These are phyloP conservation scores for Colletotrichum lentis DNA, from an alignment of 2,329 filamentous ascomycete genomes.

Conservation along the genomic window DNA sequence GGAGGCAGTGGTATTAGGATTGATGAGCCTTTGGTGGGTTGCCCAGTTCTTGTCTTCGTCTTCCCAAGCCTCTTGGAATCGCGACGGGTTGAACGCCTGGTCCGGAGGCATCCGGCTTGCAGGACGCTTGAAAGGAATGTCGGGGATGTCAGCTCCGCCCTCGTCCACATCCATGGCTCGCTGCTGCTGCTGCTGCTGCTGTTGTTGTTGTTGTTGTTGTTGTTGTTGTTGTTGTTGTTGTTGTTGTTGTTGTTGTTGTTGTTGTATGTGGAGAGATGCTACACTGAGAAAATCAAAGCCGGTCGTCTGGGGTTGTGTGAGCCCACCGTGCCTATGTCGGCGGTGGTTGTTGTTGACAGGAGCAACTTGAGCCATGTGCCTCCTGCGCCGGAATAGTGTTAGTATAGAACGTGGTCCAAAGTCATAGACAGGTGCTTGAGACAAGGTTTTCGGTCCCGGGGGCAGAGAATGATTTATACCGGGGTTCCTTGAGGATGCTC, in stretches of 20 bases:
- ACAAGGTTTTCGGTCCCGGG: conserved; percentile 11
- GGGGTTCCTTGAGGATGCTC: not conserved
- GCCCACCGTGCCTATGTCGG: conserved; percentile 28
- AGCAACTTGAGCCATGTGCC: conserved; percentile 30
- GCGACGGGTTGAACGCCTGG: conserved; percentile 18
- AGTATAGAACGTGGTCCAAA: conserved; percentile 17
- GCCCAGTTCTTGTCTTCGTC: conserved; percentile 33
- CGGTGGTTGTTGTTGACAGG: conserved; percentile 6
- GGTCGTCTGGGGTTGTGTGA: conserved; percentile 12
- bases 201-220: conserved; percentile 1
- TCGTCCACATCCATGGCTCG: conserved; percentile 26
- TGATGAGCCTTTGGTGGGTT: conserved; percentile 25
- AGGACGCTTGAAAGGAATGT: conserved; percentile 40
- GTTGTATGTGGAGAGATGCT: conserved; percentile 7
- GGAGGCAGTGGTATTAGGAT: conserved; percentile 9
- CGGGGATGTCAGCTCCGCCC: conserved; percentile 39
- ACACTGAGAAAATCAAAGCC: conserved; percentile 22
- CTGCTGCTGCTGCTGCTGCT: not conserved
- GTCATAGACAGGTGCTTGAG: not conserved
- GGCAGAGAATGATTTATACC: conserved; percentile 19
- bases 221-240: not conserved
- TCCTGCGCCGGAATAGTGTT: conserved; percentile 24
- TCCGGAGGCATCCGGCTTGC: not conserved
- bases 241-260: conserved; percentile 2
- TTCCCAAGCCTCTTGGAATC: conserved; percentile 31